phyloP scores from a whole-genome alignment of 1,139 yeast species.

The Kluyveromyces sp. region DNA sequence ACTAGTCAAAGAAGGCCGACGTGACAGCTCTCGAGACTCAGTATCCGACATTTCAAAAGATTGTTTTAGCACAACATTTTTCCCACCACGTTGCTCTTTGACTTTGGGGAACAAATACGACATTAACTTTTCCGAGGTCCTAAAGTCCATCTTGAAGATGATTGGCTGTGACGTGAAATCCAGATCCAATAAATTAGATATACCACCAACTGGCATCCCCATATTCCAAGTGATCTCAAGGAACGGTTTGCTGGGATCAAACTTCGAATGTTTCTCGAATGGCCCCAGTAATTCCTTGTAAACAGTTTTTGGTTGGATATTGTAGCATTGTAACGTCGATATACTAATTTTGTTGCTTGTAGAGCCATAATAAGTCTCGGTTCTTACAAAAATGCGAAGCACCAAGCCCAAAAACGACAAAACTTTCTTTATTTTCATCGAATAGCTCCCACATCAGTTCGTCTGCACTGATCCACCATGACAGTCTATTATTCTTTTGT shows the following conservation, averaged over 20 bases:
- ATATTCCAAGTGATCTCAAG: constrained; percentile 61
- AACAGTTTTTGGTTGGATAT: constrained; percentile 47
- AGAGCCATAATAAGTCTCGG: constrained; percentile 52
- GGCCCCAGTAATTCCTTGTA: constrained; percentile 71
- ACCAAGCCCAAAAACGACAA: constrained; percentile 64
- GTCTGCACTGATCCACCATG: constrained; percentile 63
- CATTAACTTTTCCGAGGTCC: constrained; percentile 54
- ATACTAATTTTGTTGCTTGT: constrained; percentile 52
- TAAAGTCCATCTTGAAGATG: constrained; percentile 63
- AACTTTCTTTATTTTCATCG: constrained; percentile 49
- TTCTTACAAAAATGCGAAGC: constrained; percentile 51
- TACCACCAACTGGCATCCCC: constrained; percentile 82
- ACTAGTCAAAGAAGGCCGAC: background rate
- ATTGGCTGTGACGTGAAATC: constrained; percentile 53
- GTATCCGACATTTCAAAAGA: background rate
- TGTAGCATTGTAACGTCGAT: constrained; percentile 60
- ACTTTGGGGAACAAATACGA: constrained; percentile 55
- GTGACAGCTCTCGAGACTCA: background rate
- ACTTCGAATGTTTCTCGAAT: constrained; percentile 20
- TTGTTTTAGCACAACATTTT: background rate
- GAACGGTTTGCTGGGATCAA: constrained; percentile 29
- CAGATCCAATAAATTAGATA: constrained; percentile 52
- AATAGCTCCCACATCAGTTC: constrained; percentile 66
- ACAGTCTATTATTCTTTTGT: constrained; percentile 34
- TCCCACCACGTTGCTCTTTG: constrained; percentile 20